Evolutionary conservation across 2,329 filamentous ascomycete genomes (phyloP).

Genomic region (Penicillium capsulatum): DNA sequence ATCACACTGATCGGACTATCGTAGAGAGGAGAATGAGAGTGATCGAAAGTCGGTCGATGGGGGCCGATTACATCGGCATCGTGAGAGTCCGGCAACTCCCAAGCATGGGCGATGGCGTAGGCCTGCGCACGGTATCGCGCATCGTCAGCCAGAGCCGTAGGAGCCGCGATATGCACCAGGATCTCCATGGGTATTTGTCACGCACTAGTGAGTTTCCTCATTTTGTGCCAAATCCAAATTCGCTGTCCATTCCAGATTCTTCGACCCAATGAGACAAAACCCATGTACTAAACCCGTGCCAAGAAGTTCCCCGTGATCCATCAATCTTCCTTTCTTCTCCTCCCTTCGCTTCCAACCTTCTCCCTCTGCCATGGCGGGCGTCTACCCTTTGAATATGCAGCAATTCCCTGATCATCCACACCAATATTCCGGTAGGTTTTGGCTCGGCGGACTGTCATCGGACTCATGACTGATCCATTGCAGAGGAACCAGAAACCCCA

Average conservation of each 20-base stretch:
- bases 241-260: too few species aligned
- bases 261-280: too few species aligned
- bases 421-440: too few species aligned
- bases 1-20: slow-evolving; percentile 38
- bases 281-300: too few species aligned
- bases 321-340: slow-evolving; percentile 3
- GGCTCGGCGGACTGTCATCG: too few species aligned
- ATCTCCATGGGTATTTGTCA: slow-evolving; percentile 30
- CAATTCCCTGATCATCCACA: slow-evolving; percentile 18
- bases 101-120: slow-evolving; percentile 32
- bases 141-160: slow-evolving; percentile 37
- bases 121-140: slow-evolving; percentile 38
- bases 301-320: slow-evolving; percentile 1
- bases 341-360: slow-evolving; percentile 13
- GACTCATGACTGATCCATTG: not conserved
- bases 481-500: slow-evolving; percentile 21
- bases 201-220: not conserved
- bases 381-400: slow-evolving; percentile 26
- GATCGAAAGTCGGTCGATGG: slow-evolving; percentile 5
- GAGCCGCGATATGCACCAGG: slow-evolving; percentile 42
- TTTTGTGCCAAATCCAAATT: too few species aligned
- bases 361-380: slow-evolving; percentile 27
- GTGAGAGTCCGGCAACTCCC: slow-evolving; percentile 20
- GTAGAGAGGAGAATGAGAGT: slow-evolving; percentile 18
- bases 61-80: slow-evolving; percentile 2